phyloP scores from a whole-genome alignment of 2,329 filamentous ascomycete species.

The Hymenoscyphus fructigenus region DNA sequence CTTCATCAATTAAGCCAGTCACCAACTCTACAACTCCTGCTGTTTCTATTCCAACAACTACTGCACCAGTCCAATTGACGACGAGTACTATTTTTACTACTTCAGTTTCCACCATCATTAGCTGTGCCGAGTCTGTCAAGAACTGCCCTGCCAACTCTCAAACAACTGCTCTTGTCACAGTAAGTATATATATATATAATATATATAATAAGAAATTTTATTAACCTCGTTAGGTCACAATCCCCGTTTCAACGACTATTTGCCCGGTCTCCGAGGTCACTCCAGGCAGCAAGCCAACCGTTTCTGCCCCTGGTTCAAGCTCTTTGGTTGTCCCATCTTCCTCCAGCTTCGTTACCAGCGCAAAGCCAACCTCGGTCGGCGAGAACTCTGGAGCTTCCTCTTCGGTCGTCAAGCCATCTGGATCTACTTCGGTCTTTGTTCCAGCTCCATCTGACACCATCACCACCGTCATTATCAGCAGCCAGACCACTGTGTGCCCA shows the following conservation, averaged over 20 bases:
- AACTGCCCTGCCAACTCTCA: constrained; percentile 46
- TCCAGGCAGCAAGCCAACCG: neutral
- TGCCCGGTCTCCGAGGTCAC: constrained; percentile 29
- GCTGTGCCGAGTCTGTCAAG: constrained; percentile 46
- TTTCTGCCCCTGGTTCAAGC: neutral
- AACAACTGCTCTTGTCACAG: constrained; percentile 20
- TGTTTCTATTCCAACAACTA: neutral
- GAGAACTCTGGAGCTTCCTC: constrained; percentile 1
- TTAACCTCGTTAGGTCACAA: constrained; percentile 5
- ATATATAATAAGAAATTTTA: too few relatives aligned
- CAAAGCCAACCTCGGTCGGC: neutral
- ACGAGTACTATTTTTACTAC: constrained; percentile 52
- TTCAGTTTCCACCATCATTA: constrained; percentile 49
- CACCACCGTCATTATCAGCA: constrained; percentile 12
- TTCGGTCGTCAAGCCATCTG: neutral
- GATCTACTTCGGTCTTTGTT: neutral
- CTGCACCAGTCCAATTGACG: constrained; percentile 11
- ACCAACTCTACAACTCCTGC: neutral
- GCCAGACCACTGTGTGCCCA: constrained; percentile 13
- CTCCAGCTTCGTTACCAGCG: neutral
- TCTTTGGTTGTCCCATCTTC: neutral
- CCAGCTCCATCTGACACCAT: constrained; percentile 6
- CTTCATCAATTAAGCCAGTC: neutral
- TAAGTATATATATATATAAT: too few relatives aligned
- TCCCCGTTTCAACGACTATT: constrained; percentile 27